Percentiles rank a stretch among this genome's conserved stretches.
Evolutionary conservation across 1,284 basidiomycete genomes (phyloP).

Genomic region (Cryptococcus deneoformans): DNA sequence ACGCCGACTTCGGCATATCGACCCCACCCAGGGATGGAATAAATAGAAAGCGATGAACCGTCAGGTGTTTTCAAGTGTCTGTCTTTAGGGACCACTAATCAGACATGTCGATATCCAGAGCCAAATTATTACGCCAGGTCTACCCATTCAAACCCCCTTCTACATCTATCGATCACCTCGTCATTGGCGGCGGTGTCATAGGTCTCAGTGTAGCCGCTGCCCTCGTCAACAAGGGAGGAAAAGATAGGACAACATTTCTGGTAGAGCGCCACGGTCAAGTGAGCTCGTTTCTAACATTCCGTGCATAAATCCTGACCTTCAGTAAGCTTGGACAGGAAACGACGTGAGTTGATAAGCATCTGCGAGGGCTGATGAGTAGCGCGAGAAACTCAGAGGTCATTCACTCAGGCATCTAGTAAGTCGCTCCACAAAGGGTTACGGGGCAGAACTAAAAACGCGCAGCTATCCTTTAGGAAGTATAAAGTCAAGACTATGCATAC

Average conservation of each 20-base stretch:
- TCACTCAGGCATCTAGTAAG: conserved; percentile 63
- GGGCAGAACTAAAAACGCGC: conserved; percentile 57
- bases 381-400: conserved; percentile 96
- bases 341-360: conserved; percentile 56
- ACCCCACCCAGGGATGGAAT: no score
- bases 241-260: conserved; percentile 70
- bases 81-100: no score
- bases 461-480: conserved; percentile 77
- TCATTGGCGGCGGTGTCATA: conserved; percentile 90
- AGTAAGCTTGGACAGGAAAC: conserved; percentile 66
- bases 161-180: conserved; percentile 75
- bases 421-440: no score
- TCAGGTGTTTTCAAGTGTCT: no score
- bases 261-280: conserved; percentile 72
- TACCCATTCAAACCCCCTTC: conserved; percentile 61
- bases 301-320: background rate
- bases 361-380: conserved; percentile 49
- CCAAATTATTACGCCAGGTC: conserved; percentile 15
- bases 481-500: conserved; percentile 83
- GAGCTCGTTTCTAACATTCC: background rate
- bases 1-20: no score
- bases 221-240: conserved; percentile 63
- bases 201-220: conserved; percentile 83
- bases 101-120: conserved; percentile 7
- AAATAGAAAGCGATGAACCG: no score